Evolutionary conservation across 1,284 basidiomycete genomes (phyloP).

Genomic region (Leccinum discolor): DNA sequence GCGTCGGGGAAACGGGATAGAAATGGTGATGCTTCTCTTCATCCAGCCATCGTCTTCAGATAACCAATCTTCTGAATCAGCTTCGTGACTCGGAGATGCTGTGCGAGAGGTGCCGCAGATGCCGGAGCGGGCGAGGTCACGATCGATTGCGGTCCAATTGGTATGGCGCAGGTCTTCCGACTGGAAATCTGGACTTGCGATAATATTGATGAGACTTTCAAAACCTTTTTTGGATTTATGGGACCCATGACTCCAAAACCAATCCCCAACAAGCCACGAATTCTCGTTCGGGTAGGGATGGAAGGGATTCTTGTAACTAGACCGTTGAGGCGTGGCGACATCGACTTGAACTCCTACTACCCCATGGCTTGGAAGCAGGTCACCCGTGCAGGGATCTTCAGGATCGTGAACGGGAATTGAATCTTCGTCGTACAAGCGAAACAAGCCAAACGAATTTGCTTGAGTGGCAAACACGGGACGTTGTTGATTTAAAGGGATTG

Average conservation of each 20-base stretch:
- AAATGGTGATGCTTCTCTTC: background rate
- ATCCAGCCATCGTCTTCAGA: background rate
- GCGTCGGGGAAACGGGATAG: background rate
- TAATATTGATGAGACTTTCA: background rate
- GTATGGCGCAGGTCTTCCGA: background rate
- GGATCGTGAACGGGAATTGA: background rate
- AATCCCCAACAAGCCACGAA: background rate
- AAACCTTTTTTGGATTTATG: background rate
- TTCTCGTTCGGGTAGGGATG: background rate
- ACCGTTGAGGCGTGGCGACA: background rate
- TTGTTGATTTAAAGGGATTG: background rate
- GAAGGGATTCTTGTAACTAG: background rate
- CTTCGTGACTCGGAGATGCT: background rate
- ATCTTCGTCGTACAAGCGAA: background rate
- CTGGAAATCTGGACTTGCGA: background rate
- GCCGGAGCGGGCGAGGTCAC: background rate
- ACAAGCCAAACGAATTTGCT: background rate
- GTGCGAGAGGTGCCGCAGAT: background rate
- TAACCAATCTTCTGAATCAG: background rate
- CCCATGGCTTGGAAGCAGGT: background rate
- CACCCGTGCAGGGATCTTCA: background rate
- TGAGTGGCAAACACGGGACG: background rate
- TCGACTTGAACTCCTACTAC: background rate
- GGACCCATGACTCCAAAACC: background rate
- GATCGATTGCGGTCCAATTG: background rate